Evolutionary conservation across 2,329 filamentous ascomycete species (phyloP), one percentile per base, ranked within the genome.

Genomic region (Cordyceps javanica): DNA sequence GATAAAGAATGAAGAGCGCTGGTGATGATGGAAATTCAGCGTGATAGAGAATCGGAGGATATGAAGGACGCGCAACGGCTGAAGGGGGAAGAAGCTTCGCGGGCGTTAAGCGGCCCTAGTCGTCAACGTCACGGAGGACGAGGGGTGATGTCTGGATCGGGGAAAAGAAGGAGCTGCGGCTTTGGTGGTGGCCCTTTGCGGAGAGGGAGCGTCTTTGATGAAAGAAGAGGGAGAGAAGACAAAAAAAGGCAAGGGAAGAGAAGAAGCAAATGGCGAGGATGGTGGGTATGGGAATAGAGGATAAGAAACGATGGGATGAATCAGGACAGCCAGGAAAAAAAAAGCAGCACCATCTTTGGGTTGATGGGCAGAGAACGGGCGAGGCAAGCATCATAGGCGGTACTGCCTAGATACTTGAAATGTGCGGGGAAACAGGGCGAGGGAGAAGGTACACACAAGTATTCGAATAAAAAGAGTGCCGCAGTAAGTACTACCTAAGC

Each of bases 221-320:
- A 50, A 51, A 32, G 42, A 54, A 44, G 16, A 9, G 36, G 49
- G 23, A 39, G 36, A 38, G 14, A 39, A 38, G 19, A 32, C 10
- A 53, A 41, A 34, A 19, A 53, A 5, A 38, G n/a, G 51, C 30
- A 46, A 30, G 11, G 49, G 32, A 42, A 28, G 55, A 46, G 45
- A 34, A 54, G 39, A 32, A 44, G 19, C 28, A 52, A 25, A 38
- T 7, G 59, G 41, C 30, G 38, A 45, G 44, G 45, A 49, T 56
- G 45, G 36, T 50, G 55, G 45, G 45, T 55, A 44, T 57, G 52
- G 36, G 41, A 48, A 48, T n/a, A 55, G 55, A 49, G 25, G 44
- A 34, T 45, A 50, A 57, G 19, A 50, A 30, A 41, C 14, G 44
- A 49, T 38, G 32, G 25, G 21, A 45, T 51, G 55, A 57, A 50